Evolutionary conservation across 768 basidiomycete genomes (phyloP), one percentile per base, ranked within the genome.

Genomic region (Lyophyllum atratum): DNA sequence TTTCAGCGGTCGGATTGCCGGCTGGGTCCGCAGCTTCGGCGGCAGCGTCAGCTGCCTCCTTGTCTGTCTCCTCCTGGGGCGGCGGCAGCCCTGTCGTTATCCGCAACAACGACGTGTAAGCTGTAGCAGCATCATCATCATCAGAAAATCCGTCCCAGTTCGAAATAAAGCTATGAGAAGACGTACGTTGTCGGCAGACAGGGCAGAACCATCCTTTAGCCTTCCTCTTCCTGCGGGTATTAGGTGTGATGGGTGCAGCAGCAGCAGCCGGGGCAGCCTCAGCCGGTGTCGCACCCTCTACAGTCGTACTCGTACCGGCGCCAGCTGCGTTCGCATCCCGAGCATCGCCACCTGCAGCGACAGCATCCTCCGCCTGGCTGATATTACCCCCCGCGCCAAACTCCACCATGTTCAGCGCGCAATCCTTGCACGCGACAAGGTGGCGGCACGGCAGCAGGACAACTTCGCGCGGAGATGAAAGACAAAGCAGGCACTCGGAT

Each of bases 141-240:
- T 37, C 39, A 40, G 39, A 37, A 37, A 31, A 47, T 55, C 17
- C 57, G 47, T 14, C 22, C 26, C 43, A 22, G 28, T 48, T 21
- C 29, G 22, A n/a, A 49, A 26, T 34, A 53, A 54, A 45, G 42
- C 24, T 49, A 31, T 49, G n/a, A 42, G 55, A 40, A 52, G 5
- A 81, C 92, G 71, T 68, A 95, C 93, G 93, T 80, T 95, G 94
- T 62, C 95, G 84, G 71, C 95, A 96, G 48, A 98, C 92, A 26
- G 95, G 95, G 70, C 95, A 98, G 81, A 90, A 93, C 95, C 95
- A 98, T 5, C 95, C 95, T 73, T 98, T 98, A 0, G 93, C 90
- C 76, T 93, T 95, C 63, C 93, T 81, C 79, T 94, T 95, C 68
- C 94, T 79, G 59, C 93, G 80, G 4, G 81, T 71, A 55, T 79